A percentile compares a stretch with the other conserved stretches of the same genome.
Evolutionary conservation across 257 asterid genomes (phyloP).

Genomic region (Galeopsis tetrahit): DNA sequence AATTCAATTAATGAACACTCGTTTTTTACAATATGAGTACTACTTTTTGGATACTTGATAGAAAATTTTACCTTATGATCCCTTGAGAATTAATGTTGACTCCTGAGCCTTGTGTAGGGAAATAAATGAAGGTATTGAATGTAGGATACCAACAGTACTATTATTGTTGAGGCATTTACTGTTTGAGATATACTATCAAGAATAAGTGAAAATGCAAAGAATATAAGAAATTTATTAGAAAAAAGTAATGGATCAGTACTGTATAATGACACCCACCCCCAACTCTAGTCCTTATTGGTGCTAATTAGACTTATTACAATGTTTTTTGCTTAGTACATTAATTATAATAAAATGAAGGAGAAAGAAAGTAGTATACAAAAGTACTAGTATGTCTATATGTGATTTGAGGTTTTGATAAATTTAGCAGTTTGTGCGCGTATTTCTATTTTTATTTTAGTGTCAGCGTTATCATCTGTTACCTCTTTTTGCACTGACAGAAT

Average conservation of each 20-base stretch:
- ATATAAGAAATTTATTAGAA: no score
- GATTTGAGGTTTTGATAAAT: neutral
- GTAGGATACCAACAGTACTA: conserved; percentile 8
- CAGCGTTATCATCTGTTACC: no score
- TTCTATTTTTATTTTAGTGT: no score
- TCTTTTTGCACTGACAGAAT: neutral
- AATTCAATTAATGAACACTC: neutral
- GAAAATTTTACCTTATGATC: no score
- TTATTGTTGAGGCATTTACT: neutral
- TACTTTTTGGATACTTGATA: no score
- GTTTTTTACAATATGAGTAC: no score
- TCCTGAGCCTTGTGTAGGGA: conserved; percentile 10
- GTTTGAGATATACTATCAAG: neutral
- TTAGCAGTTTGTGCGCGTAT: neutral
- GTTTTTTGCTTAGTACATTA: neutral
- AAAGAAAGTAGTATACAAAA: neutral
- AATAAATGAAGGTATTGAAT: conserved; percentile 32
- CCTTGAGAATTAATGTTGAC: conserved; percentile 20
- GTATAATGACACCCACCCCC: neutral
- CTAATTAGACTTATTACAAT: neutral
- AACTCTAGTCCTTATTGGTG: neutral
- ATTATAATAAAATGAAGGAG: neutral
- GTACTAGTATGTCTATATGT: neutral
- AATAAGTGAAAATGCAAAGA: no score
- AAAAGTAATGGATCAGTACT: no score